Evolutionary conservation across 306 rosid genomes (phyloP).

Genomic region (Dicorynia guianensis): DNA sequence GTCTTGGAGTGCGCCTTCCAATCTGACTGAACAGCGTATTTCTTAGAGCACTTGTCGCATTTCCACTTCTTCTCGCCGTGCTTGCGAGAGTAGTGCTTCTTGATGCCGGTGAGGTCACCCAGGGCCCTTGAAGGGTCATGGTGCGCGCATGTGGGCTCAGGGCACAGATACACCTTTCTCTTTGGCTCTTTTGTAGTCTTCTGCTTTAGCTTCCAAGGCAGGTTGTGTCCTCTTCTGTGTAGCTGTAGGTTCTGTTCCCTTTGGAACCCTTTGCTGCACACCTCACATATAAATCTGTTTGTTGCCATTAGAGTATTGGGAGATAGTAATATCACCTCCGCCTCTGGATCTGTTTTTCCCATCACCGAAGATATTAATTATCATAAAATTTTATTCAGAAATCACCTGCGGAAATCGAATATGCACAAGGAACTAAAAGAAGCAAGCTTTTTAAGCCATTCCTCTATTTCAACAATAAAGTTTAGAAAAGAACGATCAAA

Average conservation of each 20-base stretch:
- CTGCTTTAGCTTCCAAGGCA: constrained; percentile 97
- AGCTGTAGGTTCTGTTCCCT: constrained; percentile 97
- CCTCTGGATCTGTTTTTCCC: constrained; percentile 73
- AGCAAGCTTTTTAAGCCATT: neutral
- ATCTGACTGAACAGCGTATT: constrained; percentile 94
- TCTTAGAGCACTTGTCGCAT: constrained; percentile 90
- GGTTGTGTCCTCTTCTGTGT: constrained; percentile 97
- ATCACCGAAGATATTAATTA: constrained; percentile 15
- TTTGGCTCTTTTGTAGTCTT: constrained; percentile 81
- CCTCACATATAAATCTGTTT: constrained; percentile 95
- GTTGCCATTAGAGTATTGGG: constrained; percentile 99
- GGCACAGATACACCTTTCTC: constrained; percentile 87
- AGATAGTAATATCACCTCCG: constrained; percentile 87
- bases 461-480: neutral
- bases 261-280: constrained; percentile 96
- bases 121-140: constrained; percentile 93
- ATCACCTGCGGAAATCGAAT: constrained; percentile 24
- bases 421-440: constrained; percentile 17
- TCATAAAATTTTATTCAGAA: constrained; percentile 25
- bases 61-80: constrained; percentile 99
- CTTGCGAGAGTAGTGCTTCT: constrained; percentile 85
- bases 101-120: constrained; percentile 94
- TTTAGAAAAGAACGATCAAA: constrained; percentile 10
- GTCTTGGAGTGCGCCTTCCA: constrained; percentile 99
- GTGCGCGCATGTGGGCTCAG: constrained; percentile 93